Evolutionary conservation across 2,329 filamentous ascomycete species (phyloP).

Genomic region (Didymellaceae sp.): DNA sequence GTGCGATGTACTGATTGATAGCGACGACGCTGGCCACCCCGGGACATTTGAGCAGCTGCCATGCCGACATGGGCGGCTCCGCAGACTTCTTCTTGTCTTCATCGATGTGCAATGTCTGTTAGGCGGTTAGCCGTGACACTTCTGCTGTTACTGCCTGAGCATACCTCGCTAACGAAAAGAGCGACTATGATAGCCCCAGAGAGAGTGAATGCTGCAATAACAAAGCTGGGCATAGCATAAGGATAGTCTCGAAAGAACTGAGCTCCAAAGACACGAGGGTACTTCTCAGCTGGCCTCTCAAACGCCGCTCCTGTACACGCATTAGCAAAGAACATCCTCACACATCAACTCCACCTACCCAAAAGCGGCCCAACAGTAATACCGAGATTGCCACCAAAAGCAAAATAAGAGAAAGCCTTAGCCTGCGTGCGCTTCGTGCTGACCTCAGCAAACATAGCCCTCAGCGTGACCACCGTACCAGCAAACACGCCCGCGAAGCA

Average conservation of each 20-base stretch:
- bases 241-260: slow-evolving; percentile 69
- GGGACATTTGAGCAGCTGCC: slow-evolving; percentile 65
- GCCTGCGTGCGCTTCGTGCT: slow-evolving; percentile 75
- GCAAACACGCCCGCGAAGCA: slow-evolving; percentile 76
- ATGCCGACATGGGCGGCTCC: slow-evolving; percentile 53
- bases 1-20: slow-evolving; percentile 69
- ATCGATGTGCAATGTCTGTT: slow-evolving; percentile 42
- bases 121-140: slow-evolving; percentile 2
- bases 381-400: slow-evolving; percentile 75
- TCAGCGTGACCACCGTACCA: slow-evolving; percentile 74
- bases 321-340: slow-evolving; percentile 7
- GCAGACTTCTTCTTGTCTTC: slow-evolving; percentile 24
- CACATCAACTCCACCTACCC: slow-evolving; percentile 32
- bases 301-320: slow-evolving; percentile 66
- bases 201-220: slow-evolving; percentile 61
- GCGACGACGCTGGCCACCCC: slow-evolving; percentile 71
- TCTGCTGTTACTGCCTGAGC: neutral
- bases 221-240: slow-evolving; percentile 70
- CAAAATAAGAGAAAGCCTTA: slow-evolving; percentile 76
- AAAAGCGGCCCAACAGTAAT: slow-evolving; percentile 74
- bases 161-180: slow-evolving; percentile 67
- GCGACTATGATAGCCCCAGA: slow-evolving; percentile 59
- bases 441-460: slow-evolving; percentile 78
- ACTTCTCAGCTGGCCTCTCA: slow-evolving; percentile 70
- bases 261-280: slow-evolving; percentile 63